Evolutionary conservation across 768 basidiomycete genomes (phyloP).

Genomic region (Phaeolepiota aurea): DNA sequence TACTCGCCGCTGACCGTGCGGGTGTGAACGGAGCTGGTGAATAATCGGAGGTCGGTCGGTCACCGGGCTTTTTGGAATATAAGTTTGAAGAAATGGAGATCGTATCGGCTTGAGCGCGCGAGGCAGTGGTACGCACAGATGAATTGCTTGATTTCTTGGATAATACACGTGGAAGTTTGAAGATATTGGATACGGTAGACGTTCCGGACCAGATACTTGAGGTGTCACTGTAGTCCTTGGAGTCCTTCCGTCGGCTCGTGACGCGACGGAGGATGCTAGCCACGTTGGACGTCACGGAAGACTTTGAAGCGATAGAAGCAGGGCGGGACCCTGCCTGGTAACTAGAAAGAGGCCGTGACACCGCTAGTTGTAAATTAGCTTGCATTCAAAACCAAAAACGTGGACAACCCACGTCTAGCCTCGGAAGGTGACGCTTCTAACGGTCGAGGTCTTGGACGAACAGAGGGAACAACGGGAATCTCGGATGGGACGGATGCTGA

Average conservation of each 20-base stretch:
- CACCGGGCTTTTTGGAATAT: conserved; percentile 17
- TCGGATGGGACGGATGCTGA: conserved; percentile 54
- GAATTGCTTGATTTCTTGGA: conserved; percentile 43
- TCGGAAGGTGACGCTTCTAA: conserved; percentile 18
- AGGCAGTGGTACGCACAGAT: conserved; percentile 36
- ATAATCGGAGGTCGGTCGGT: conserved; percentile 18
- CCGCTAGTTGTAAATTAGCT: conserved; percentile 12
- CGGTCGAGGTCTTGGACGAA: conserved; percentile 17
- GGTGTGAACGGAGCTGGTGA: conserved; percentile 21
- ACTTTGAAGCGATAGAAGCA: conserved; percentile 43
- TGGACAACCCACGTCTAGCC: conserved; percentile 22
- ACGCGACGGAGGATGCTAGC: conserved; percentile 17
- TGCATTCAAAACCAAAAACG: conserved; percentile 1
- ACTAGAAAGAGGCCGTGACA: conserved; percentile 27
- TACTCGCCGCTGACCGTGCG: conserved; percentile 35
- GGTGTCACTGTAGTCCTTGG: conserved; percentile 37
- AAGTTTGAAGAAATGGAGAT: conserved; percentile 37
- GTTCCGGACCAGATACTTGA: conserved; percentile 34
- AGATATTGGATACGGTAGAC: conserved; percentile 28
- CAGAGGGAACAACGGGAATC: conserved; percentile 50
- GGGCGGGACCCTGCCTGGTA: conserved; percentile 36
- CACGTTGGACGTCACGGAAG: conserved; percentile 43
- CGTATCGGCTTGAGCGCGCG: conserved; percentile 26
- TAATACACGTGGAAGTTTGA: conserved; percentile 27
- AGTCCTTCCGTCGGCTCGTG: not conserved